phyloP scores from a whole-genome alignment of 1,284 basidiomycete genomes.

The Apiotrichum sp. region DNA sequence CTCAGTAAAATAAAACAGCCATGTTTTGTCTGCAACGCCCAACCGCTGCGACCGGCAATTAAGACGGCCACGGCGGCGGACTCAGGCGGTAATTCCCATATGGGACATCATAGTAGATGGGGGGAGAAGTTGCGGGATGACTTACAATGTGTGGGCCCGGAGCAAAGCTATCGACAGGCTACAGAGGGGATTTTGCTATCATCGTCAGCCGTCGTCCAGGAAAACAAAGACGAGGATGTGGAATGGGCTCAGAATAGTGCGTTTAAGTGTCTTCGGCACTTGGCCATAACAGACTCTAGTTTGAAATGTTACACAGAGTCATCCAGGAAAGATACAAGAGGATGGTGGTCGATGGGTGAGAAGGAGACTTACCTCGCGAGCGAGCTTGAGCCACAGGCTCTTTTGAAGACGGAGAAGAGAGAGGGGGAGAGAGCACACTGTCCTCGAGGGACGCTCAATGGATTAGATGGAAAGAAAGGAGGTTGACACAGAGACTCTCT shows the following conservation, averaged over 20 bases:
- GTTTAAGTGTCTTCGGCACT: slow-evolving; percentile 46
- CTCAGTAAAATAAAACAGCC: slow-evolving; percentile 49
- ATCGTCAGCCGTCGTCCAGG: neutral
- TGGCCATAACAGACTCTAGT: slow-evolving; percentile 49
- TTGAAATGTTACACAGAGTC: slow-evolving; percentile 47
- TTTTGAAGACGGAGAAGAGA: neutral
- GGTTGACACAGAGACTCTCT: neutral
- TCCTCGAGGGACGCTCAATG: neutral
- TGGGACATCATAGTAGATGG: slow-evolving; percentile 39
- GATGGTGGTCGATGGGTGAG: neutral
- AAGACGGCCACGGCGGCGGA: slow-evolving; percentile 27
- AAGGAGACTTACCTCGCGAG: slow-evolving; percentile 8
- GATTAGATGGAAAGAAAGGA: slow-evolving; percentile 1
- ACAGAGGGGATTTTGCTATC: neutral
- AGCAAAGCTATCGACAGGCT: slow-evolving; percentile 3
- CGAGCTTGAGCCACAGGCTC: slow-evolving; percentile 8
- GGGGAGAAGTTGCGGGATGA: neutral
- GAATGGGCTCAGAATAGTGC: slow-evolving; percentile 41
- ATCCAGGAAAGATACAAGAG: slow-evolving; percentile 24
- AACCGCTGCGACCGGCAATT: slow-evolving; percentile 24
- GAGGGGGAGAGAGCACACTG: neutral
- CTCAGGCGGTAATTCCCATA: slow-evolving; percentile 49
- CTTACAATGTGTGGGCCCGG: slow-evolving; percentile 9
- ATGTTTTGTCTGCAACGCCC: slow-evolving; percentile 44
- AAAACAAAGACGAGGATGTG: neutral